Conservation (phyloP, 331 rosid species). For the Prunus yedoensis region DNA sequence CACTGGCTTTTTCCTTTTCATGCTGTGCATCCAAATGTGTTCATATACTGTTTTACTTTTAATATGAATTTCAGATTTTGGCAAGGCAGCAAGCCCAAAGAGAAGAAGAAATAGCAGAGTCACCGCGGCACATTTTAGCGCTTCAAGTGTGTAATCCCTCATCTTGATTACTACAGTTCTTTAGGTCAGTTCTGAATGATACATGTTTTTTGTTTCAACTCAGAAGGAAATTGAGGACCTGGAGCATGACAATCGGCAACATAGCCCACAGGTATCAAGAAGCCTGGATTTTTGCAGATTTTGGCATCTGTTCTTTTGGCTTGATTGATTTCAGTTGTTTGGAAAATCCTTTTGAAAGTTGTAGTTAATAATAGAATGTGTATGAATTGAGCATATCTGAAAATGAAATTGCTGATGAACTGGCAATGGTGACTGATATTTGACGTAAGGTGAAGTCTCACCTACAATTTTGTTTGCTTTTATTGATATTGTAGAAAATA, state of each 20-base stretch:
- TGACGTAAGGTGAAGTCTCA: too few species aligned
- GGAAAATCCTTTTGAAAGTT: too few species aligned
- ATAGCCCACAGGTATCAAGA: too few species aligned
- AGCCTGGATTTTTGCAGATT: too few species aligned
- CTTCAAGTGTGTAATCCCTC: slow-evolving; percentile 69
- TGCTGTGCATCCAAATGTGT: slow-evolving; percentile 17
- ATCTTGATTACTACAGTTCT: slow-evolving; percentile 14
- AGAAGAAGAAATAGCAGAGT: slow-evolving; percentile 90
- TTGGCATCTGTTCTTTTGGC: too few species aligned
- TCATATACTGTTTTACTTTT: slow-evolving; percentile 6
- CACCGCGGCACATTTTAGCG: slow-evolving; percentile 93
- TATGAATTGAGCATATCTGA: not conserved
- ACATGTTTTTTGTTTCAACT: not conserved
- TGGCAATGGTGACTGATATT: too few species aligned
- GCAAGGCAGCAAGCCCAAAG: slow-evolving; percentile 99
- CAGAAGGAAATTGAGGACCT: slow-evolving; percentile 98
- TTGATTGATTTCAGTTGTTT: too few species aligned
- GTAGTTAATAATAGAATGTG: too few species aligned
- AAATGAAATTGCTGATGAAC: not conserved
- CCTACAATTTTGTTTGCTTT: too few species aligned
- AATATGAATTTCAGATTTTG: slow-evolving; percentile 62
- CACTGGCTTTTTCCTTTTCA: slow-evolving; percentile 2
- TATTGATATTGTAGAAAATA: too few species aligned
- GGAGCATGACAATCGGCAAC: too few species aligned
- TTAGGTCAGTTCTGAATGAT: slow-evolving; percentile 24